Conservation (phyloP, 2,329 filamentous ascomycete genomes). For the Aspergillus aculeatus region DNA sequence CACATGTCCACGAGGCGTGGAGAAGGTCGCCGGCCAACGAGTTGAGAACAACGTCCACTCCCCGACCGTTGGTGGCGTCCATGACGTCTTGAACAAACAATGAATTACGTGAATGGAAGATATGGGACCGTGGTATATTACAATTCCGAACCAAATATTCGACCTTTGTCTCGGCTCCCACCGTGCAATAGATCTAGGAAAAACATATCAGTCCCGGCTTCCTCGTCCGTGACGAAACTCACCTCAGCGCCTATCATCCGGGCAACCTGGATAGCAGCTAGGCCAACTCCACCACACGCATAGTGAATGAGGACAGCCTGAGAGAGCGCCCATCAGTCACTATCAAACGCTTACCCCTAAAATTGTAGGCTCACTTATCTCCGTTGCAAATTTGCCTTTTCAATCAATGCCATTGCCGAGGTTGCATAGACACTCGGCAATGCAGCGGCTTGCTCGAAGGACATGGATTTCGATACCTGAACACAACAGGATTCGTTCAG, state of each 20-base stretch:
- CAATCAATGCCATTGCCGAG: too few species aligned
- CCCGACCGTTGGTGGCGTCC: slow-evolving; percentile 19
- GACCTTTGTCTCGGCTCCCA: slow-evolving; percentile 24
- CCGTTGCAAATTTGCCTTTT: too few species aligned
- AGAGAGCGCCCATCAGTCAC: not conserved
- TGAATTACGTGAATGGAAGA: slow-evolving; percentile 26
- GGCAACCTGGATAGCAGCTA: slow-evolving; percentile 22
- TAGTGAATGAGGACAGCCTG: slow-evolving; percentile 25
- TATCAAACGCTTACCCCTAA: too few species aligned
- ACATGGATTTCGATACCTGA: too few species aligned
- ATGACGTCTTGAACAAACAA: slow-evolving; percentile 21
- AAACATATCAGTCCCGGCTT: not conserved
- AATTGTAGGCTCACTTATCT: too few species aligned
- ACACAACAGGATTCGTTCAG: too few species aligned
- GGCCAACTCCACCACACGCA: slow-evolving; percentile 20
- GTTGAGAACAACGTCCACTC: slow-evolving; percentile 31
- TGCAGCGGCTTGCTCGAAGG: too few species aligned
- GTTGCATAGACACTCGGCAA: too few species aligned
- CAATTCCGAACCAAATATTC: slow-evolving; percentile 18
- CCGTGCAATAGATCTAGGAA: slow-evolving; percentile 18
- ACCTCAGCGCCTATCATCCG: slow-evolving; percentile 6
- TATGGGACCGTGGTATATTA: slow-evolving; percentile 20
- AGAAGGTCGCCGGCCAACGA: slow-evolving; percentile 30
- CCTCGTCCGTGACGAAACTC: not conserved
- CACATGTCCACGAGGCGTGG: slow-evolving; percentile 27